These are phyloP conservation scores for Starmerella bombicola DNA, from an alignment of 805 yeast species.

Conservation along the genomic window DNA sequence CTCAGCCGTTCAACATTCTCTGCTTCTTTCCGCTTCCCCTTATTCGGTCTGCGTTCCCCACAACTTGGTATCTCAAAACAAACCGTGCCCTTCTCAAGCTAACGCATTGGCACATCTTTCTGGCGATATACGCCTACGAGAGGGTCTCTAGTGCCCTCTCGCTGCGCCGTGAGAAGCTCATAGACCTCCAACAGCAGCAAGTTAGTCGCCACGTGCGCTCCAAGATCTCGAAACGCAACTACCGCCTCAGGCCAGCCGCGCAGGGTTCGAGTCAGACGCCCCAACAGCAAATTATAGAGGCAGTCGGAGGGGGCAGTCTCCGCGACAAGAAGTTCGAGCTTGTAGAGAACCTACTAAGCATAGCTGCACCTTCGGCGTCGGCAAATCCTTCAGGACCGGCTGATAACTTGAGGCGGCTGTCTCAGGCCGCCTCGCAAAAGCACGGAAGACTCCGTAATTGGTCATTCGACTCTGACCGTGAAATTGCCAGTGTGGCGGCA, in stretches of 20 bases:
- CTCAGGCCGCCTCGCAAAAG: not conserved
- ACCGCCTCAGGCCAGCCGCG: not conserved
- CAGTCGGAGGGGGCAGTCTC: constrained; percentile 6
- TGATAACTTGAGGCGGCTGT: not conserved
- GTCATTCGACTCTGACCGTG: constrained; percentile 13
- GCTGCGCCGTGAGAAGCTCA: constrained; percentile 15
- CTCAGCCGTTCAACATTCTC: constrained; percentile 30
- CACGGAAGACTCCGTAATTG: constrained; percentile 2
- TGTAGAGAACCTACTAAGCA: constrained; percentile 13
- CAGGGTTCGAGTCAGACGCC: not conserved
- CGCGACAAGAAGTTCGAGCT: constrained; percentile 15
- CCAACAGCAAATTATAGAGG: not conserved
- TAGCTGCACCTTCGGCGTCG: not conserved
- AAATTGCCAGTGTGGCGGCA: constrained; percentile 4
- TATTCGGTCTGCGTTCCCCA: constrained; percentile 25
- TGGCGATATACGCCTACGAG: constrained; percentile 29
- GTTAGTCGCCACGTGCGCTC: constrained; percentile 16
- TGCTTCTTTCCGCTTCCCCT: constrained; percentile 27
- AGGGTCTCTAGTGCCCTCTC: constrained; percentile 14
- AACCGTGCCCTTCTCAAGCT: constrained; percentile 29
- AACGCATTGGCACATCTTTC: constrained; percentile 31
- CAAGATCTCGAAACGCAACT: constrained; percentile 4
- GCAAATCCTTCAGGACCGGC: not conserved
- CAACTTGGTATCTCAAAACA: constrained; percentile 25
- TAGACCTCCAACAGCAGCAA: constrained; percentile 16